A percentile compares a stretch with the other conserved stretches of the same genome.
phyloP scores from a whole-genome alignment of 306 rosid species.

The Sophora flavescens region DNA sequence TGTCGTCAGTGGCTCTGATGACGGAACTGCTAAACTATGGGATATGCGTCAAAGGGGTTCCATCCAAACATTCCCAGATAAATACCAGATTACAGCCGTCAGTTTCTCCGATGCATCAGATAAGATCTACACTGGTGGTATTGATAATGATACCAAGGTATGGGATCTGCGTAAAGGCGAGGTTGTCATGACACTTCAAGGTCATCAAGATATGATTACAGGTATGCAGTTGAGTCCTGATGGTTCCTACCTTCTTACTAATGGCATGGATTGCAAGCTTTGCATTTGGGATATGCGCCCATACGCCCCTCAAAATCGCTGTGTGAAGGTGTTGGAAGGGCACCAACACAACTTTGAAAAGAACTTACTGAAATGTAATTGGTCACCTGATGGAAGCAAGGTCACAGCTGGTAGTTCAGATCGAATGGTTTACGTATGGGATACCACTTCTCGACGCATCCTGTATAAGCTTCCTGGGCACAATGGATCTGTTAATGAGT shows the following conservation, averaged over 20 bases:
- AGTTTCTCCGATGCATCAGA: constrained; percentile 93
- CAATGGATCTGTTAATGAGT: constrained; percentile 84
- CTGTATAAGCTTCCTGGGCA: constrained; percentile 97
- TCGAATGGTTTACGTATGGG: constrained; percentile 93
- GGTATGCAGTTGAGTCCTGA: constrained; percentile 98
- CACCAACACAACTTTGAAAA: constrained; percentile 96
- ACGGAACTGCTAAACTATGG: constrained; percentile 96
- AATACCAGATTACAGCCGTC: constrained; percentile 90
- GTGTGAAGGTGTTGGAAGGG: constrained; percentile 93
- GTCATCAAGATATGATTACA: constrained; percentile 97
- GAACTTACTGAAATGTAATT: constrained; percentile 83
- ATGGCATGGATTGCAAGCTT: constrained; percentile 96
- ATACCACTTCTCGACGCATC: constrained; percentile 86
- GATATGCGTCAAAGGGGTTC: constrained; percentile 99
- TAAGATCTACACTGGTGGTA: constrained; percentile 91
- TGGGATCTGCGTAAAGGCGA: constrained; percentile 98
- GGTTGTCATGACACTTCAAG: constrained; percentile 90
- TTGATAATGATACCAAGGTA: constrained; percentile 88
- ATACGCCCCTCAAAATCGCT: constrained; percentile 92
- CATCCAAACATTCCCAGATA: constrained; percentile 95
- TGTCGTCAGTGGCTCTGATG: constrained; percentile 93
- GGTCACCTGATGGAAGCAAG: constrained; percentile 98
- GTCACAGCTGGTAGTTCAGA: constrained; percentile 96
- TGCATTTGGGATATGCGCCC: constrained; percentile 99
- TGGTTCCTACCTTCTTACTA: constrained; percentile 95